Evolutionary conservation across 805 yeast genomes (phyloP), one percentile per base, ranked within the genome.

Genomic region (Ogataea pini): DNA sequence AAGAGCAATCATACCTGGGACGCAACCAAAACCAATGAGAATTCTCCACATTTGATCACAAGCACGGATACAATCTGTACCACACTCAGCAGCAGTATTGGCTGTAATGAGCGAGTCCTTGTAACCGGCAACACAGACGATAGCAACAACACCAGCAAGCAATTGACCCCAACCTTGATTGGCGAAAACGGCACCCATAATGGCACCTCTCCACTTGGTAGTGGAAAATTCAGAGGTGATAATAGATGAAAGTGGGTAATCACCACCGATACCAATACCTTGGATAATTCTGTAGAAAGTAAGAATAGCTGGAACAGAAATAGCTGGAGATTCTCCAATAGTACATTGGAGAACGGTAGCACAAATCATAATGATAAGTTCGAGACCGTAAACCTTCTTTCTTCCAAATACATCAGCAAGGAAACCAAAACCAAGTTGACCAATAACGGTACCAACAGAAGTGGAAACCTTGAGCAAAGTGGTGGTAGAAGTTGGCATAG

Each of bases 191-290:
- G 96, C 96, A 65, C 88, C 90, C 96, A 89, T 89, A 61, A 89
- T 89, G 56, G 96, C 96, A 79, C 97, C 97, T 83, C 97, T 87
- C 96, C 96, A 89, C 71, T 86, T 89, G 57, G 96, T 89, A 50
- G 96, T 88, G 22, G 96, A 79, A 63, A 89, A 89, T 75, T 89
- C 97, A 49, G 96, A 85, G 8, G 96, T 85, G 57, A 89, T 89
- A 68, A 89, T 85, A n/a, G 96, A 88, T 14, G 96, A 88, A 62
- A 90, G 77, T 58, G 97, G 96, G 69, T 89, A 89, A 74, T 89
- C 97, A 78, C 96, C 97, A 75, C 97, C 97, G 60, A 89, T 90
- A 82, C 97, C 97, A 61, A 90, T 85, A 77, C 97, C 97, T 89
- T 84, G 85, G 54, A 89, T 64, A 57, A 89, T 83, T 81, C 97